A percentile compares a stretch with the other conserved stretches of the same genome.
Evolutionary conservation across 805 yeast species (phyloP).

Genomic region (Candida morakotiae): DNA sequence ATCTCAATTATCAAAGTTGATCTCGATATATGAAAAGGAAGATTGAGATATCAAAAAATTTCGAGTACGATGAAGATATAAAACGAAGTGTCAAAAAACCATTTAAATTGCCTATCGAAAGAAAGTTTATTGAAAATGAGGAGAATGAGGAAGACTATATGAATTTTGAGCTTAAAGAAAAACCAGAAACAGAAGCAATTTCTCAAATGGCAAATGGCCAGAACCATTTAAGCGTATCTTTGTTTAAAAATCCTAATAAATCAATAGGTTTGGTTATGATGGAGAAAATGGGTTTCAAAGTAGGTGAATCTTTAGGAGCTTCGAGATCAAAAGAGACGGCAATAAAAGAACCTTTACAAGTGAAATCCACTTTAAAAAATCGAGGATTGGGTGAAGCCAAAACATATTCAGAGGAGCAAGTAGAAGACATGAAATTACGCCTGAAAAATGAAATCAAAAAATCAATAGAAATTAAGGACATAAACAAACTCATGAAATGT

Average conservation of each 20-base stretch:
- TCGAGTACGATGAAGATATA: slow-evolving; percentile 2
- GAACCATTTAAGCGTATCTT: background rate
- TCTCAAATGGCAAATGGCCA: no score
- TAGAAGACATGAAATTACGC: slow-evolving; percentile 7
- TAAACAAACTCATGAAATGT: slow-evolving; percentile 31
- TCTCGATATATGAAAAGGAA: slow-evolving; percentile 4
- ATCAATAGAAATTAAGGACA: background rate
- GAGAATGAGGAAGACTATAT: slow-evolving; percentile 11
- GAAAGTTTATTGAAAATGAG: background rate
- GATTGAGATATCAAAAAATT: no score
- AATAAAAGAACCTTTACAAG: slow-evolving; percentile 30
- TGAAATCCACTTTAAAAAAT: slow-evolving; percentile 3
- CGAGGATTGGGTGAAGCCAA: background rate
- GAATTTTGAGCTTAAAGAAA: slow-evolving; percentile 7
- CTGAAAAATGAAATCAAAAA: background rate
- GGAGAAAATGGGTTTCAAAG: slow-evolving; percentile 56
- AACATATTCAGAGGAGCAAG: background rate
- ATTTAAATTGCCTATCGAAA: slow-evolving; percentile 6
- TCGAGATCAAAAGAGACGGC: slow-evolving; percentile 6
- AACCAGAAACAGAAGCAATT: no score
- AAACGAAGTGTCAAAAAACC: background rate
- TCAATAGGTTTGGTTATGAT: slow-evolving; percentile 49
- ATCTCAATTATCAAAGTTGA: no score
- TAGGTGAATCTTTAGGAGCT: slow-evolving; percentile 44
- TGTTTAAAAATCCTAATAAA: slow-evolving; percentile 10